Base-by-base conservation (phyloP, 768 basidiomycete genomes). In the Nidularia pulvinata region DNA sequence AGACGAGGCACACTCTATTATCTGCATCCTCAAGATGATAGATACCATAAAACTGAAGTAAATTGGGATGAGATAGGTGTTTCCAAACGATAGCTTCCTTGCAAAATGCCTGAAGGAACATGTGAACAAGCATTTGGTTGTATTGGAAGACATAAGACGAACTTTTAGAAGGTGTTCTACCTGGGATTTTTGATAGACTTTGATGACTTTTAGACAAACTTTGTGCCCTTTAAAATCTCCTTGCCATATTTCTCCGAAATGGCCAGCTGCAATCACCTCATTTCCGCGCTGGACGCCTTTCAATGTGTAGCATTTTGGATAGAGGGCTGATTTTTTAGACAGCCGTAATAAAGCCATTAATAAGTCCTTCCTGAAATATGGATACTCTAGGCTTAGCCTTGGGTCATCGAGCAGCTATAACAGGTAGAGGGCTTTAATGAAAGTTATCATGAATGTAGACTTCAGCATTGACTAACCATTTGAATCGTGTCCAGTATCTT, bases 191-290 rank as follows among this genome's bases (percentile, higher is more conserved):
- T 46, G 48, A 33, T 52, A 33, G 16, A 52, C 7, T 33, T 30
- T 47, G 25, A 52, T 10, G 11, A 52, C 33, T 34, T 52, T 52
- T 7, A 52, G 14, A 16, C 25, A 46, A 10, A 52, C 43, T 5
- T 30, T 30, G 10, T 36, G 42, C 35, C 30, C 51, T 7, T 46
- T 11, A 33, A 30, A 52, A 22, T 34, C 37, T 25, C 51, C 51
- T 46, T 36, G 14, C 10, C 32, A 46, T 4, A 52, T 34, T 16
- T 52, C 51, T 25, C 51, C 51, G 13, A 52, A 52, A 16, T 52
- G 42, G 16, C 51, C 51, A 14, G 45, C 13, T 4, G 46, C 35
- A n/a, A 49, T 32, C 25, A 46, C 14, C 2, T 35, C 10, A 1
- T 47, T 16, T 14, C 48, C 46, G n/a, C 47, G 10, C 30, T 47